Evolutionary conservation across 768 basidiomycete genomes (phyloP).

Genomic region (Trametes gibbosa): DNA sequence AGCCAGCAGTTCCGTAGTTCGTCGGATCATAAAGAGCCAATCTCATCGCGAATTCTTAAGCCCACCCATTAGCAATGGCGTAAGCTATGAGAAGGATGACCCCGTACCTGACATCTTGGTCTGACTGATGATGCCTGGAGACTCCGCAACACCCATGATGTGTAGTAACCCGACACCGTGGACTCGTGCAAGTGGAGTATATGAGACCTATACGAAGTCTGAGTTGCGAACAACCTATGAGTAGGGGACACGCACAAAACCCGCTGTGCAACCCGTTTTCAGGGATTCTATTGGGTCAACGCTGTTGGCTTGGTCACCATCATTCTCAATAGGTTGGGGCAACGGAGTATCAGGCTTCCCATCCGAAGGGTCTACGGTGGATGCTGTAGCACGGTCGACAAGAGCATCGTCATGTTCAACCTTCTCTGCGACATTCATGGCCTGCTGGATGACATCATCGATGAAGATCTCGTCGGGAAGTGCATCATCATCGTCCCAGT

Average conservation of each 20-base stretch:
- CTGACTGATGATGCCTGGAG: not conserved
- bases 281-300: not conserved
- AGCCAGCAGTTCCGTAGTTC: constrained; percentile 37
- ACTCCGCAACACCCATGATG: constrained; percentile 33
- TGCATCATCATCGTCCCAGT: constrained; percentile 4
- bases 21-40: constrained; percentile 55
- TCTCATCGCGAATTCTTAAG: constrained; percentile 45
- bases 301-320: not conserved
- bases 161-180: constrained; percentile 19
- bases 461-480: not conserved
- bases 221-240: not conserved
- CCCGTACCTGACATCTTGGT: constrained; percentile 8
- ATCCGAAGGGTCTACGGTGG: not conserved
- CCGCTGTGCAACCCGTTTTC: not conserved
- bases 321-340: not conserved
- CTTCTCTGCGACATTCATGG: too few species aligned
- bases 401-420: not conserved
- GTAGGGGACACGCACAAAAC: not conserved
- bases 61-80: not conserved
- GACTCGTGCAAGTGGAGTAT: constrained; percentile 10
- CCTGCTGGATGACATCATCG: not conserved
- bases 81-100: not conserved
- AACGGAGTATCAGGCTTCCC: not conserved
- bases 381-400: not conserved
- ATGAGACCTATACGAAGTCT: not conserved